A percentile compares a stretch with the other conserved stretches of the same genome.
Conservation (phyloP, 139 green algal species). For the Volvox reticuliferus region DNA sequence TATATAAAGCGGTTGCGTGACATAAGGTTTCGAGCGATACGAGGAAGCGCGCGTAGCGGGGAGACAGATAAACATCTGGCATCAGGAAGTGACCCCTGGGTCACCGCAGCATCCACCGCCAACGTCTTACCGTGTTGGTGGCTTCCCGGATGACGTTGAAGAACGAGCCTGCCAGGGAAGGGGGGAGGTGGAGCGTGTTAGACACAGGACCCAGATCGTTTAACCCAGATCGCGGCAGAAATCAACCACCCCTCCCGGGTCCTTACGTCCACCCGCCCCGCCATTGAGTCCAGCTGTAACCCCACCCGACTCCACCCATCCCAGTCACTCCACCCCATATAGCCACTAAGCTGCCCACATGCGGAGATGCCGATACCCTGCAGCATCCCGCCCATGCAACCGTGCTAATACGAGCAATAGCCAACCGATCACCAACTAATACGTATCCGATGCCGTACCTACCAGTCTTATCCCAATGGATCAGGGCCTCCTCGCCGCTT, state of each 20-base stretch:
- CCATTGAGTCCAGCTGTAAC: too few species aligned
- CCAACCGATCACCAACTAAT: neutral
- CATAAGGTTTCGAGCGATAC: neutral
- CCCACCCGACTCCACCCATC: too few species aligned
- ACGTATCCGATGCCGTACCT: neutral
- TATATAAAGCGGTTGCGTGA: too few species aligned
- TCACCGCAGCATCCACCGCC: neutral
- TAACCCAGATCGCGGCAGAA: too few species aligned
- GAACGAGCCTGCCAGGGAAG: neutral
- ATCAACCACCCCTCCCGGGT: too few species aligned
- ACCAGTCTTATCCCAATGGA: constrained; percentile 2
- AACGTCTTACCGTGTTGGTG: neutral
- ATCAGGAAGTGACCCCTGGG: neutral
- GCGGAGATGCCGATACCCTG: neutral
- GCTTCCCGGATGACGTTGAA: constrained; percentile 14
- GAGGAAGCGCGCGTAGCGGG: neutral
- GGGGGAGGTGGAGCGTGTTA: neutral
- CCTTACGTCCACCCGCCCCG: too few species aligned
- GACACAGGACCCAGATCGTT: too few species aligned
- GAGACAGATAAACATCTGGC: neutral
- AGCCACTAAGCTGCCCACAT: neutral
- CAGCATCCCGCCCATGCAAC: neutral
- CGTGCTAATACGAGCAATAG: neutral
- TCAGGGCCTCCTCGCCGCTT: neutral
- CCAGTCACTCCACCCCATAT: too few species aligned